Conservation (phyloP, 306 rosid species). For the Gastrolobium bilobum region DNA sequence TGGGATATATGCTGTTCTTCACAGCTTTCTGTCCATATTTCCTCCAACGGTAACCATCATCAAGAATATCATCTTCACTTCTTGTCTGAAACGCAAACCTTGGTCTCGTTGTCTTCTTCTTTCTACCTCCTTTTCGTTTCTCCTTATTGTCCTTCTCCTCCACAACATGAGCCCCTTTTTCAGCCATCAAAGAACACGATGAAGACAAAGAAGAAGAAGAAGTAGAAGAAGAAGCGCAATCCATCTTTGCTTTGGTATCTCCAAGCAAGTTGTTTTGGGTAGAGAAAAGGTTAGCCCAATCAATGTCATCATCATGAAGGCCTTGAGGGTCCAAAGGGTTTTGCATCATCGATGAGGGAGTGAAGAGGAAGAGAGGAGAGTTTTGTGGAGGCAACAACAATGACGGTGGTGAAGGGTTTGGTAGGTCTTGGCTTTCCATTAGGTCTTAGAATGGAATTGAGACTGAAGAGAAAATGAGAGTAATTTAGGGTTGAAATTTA, state of each 20-base stretch:
- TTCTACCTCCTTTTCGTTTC: constrained; percentile 48
- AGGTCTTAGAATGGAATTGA: not conserved
- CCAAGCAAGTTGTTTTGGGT: constrained; percentile 46
- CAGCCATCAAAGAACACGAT: constrained; percentile 21
- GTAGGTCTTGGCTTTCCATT: constrained; percentile 59
- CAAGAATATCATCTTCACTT: constrained; percentile 81
- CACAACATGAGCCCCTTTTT: constrained; percentile 24
- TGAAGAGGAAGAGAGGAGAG: constrained; percentile 49
- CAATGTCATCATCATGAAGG: constrained; percentile 55
- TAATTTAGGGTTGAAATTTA: constrained; percentile 44
- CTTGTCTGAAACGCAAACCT: constrained; percentile 86
- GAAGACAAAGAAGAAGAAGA: not conserved
- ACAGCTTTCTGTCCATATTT: constrained; percentile 90
- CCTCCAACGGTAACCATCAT: constrained; percentile 86
- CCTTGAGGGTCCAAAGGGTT: constrained; percentile 49
- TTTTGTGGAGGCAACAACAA: too few species aligned
- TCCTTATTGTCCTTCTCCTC: constrained; percentile 44
- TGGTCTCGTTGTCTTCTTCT: constrained; percentile 58
- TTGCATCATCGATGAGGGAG: constrained; percentile 36
- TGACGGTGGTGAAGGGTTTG: constrained; percentile 43
- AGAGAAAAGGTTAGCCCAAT: constrained; percentile 70
- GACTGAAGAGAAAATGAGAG: constrained; percentile 45
- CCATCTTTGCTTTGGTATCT: constrained; percentile 33
- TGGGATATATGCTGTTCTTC: constrained; percentile 75
- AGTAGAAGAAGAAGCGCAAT: constrained; percentile 1